Evolutionary conservation across 352 stramenopile species (phyloP), one percentile per base, ranked within the genome.

Genomic region (Pythium brassicae): DNA sequence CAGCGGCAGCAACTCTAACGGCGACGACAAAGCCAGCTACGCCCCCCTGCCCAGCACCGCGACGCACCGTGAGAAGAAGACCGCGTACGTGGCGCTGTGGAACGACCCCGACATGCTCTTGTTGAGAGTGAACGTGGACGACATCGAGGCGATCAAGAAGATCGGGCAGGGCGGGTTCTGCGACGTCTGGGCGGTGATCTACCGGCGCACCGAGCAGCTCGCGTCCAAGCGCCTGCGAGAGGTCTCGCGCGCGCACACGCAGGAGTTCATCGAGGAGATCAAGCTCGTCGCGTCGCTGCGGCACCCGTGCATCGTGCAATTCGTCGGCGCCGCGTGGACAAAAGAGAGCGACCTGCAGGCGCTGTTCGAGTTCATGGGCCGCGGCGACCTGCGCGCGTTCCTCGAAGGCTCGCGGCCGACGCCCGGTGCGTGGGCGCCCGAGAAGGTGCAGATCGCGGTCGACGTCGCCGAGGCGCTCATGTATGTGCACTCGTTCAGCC

Each of bases 21-120:
- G n/a, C n/a, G n/a, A n/a, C n/a, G n/a, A n/a, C n/a, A n/a, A n/a
- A n/a, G n/a, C n/a, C n/a, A n/a, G n/a, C n/a, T n/a, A n/a, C n/a
- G n/a, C n/a, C n/a, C n/a, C n/a, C n/a, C n/a, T n/a, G n/a, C n/a
- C n/a, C n/a, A n/a, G n/a, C n/a, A n/a, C n/a, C n/a, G n/a, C n/a
- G n/a, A n/a, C n/a, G n/a, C n/a, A n/a, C n/a, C n/a, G n/a, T n/a
- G n/a, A n/a, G n/a, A n/a, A n/a, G n/a, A n/a, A n/a, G n/a, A n/a
- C n/a, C n/a, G n/a, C n/a, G n/a, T 55, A 55, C 35, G n/a, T 22
- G 1, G 76, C 72, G 25, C 40, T 78, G 12, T 82, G 72, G 72
- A 73, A 73, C 34, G 72, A 81, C 17, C 53, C 71, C 20, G 59
- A 81, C 23, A 53, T 79, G 40, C 37, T 79, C 22, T 69, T 67